These are phyloP conservation scores for Paracoccidioides brasiliensis DNA, from an alignment of 2,329 filamentous ascomycete genomes.

Conservation along the genomic window DNA sequence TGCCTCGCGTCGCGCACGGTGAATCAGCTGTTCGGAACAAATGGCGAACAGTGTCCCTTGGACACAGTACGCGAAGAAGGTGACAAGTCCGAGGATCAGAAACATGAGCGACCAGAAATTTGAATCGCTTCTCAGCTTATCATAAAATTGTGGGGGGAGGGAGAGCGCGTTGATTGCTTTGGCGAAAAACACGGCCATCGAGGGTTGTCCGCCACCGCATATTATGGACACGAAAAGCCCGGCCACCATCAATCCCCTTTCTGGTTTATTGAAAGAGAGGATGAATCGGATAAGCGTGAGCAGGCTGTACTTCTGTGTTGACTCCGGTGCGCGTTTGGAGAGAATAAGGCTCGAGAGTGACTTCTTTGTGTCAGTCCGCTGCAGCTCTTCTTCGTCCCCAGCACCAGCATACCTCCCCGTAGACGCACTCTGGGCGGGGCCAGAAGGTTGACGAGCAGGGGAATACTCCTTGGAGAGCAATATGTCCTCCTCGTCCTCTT, in stretches of 20 bases:
- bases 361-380: constrained; percentile 37
- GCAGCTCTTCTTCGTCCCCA: constrained; percentile 20
- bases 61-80: constrained; percentile 53
- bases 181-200: constrained; percentile 69
- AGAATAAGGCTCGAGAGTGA: constrained; percentile 59
- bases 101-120: constrained; percentile 88
- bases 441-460: constrained; percentile 5
- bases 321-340: constrained; percentile 40
- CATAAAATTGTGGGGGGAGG: constrained; percentile 39
- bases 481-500: constrained; percentile 13
- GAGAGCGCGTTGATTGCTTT: constrained; percentile 69
- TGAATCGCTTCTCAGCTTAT: constrained; percentile 52
- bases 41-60: constrained; percentile 68
- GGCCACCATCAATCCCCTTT: constrained; percentile 57
- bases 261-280: constrained; percentile 61
- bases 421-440: constrained; percentile 4
- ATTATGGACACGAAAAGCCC: constrained; percentile 64
- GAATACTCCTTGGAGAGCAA: constrained; percentile 16
- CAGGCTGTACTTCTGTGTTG: constrained; percentile 49
- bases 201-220: constrained; percentile 68
- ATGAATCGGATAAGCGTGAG: constrained; percentile 70
- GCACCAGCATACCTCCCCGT: constrained; percentile 17
- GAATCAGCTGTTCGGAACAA: constrained; percentile 75
- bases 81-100: constrained; percentile 64
- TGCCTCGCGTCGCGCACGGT: constrained; percentile 65